These are phyloP conservation scores for Oryza australiensis DNA, from an alignment of 176 grass and related monocot genomes.

Conservation along the genomic window DNA sequence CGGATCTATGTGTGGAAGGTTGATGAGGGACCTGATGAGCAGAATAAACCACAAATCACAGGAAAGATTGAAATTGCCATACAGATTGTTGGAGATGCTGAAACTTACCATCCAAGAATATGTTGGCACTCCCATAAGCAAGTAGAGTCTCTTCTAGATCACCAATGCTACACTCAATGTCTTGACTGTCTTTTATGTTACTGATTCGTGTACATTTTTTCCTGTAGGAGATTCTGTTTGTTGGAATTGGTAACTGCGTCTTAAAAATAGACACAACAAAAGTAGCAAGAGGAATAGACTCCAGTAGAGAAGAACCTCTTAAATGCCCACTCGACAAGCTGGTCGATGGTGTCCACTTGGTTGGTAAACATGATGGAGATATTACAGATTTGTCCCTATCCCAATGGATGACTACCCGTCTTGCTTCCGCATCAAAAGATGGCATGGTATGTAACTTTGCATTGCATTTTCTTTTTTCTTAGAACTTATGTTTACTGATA, in stretches of 20 bases:
- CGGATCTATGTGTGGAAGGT: constrained; percentile 95
- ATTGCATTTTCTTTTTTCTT: constrained; percentile 19
- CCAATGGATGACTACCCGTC: constrained; percentile 95
- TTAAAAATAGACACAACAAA: constrained; percentile 82
- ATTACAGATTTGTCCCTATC: constrained; percentile 87
- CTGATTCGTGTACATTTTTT: background rate
- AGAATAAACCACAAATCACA: constrained; percentile 89
- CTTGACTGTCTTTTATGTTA: constrained; percentile 24
- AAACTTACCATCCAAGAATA: constrained; percentile 88
- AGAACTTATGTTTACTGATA: constrained; percentile 24
- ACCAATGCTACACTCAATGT: background rate
- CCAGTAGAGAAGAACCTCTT: constrained; percentile 67
- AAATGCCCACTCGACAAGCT: constrained; percentile 69
- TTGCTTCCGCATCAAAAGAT: constrained; percentile 93
- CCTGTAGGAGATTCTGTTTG: constrained; percentile 83
- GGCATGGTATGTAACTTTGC: constrained; percentile 71
- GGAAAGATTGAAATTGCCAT: constrained; percentile 80
- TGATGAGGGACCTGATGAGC: constrained; percentile 78
- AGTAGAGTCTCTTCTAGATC: constrained; percentile 48
- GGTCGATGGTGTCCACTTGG: constrained; percentile 61
- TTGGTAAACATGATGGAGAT: constrained; percentile 93
- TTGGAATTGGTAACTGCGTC: constrained; percentile 78
- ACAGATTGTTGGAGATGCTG: constrained; percentile 72
- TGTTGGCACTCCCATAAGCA: constrained; percentile 99
- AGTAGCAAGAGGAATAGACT: constrained; percentile 77